Percentiles rank a stretch among this genome's conserved stretches.
Evolutionary conservation across 192 early-diverging fungal species (phyloP).

Genomic region (Phlyctochytrium arcticum): DNA sequence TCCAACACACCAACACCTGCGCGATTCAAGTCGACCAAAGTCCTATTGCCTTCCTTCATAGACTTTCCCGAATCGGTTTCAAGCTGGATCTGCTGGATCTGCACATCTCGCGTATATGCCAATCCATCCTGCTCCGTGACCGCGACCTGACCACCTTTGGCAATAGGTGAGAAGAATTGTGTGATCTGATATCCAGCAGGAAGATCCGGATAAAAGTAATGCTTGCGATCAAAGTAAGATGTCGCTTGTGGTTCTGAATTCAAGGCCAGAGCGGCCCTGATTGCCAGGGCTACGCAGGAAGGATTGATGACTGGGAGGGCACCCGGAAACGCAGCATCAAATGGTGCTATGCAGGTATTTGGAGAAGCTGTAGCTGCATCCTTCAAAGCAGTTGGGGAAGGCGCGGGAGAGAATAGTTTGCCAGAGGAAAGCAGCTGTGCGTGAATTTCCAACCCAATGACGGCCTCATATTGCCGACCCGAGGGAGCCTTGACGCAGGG

Average conservation of each 20-base stretch:
- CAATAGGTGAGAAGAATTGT: conserved; percentile 78
- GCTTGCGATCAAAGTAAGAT: conserved; percentile 88
- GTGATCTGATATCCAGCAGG: conserved; percentile 95
- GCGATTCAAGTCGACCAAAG: conserved; percentile 79
- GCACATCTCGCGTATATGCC: conserved; percentile 41
- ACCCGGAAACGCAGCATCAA: conserved; percentile 88
- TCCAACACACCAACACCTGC: conserved; percentile 85
- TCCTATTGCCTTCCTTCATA: conserved; percentile 53
- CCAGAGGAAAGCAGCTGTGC: conserved; percentile 67
- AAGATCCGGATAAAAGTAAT: conserved; percentile 93
- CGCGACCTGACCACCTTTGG: conserved; percentile 62
- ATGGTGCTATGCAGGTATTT: conserved; percentile 67
- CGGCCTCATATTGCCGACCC: conserved; percentile 20
- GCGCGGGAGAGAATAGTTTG: conserved; percentile 81
- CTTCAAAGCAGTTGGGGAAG: no score
- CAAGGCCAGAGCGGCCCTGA: conserved; percentile 70
- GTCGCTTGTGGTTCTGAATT: conserved; percentile 54
- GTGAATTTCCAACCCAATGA: conserved; percentile 91
- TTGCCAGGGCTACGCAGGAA: conserved; percentile 67
- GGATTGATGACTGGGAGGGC: conserved; percentile 78
- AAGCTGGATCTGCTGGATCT: conserved; percentile 83
- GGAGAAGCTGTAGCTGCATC: conserved; percentile 38
- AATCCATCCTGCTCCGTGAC: conserved; percentile 60
- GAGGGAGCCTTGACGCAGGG: neutral
- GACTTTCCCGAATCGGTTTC: conserved; percentile 94